phyloP scores from a whole-genome alignment of 805 yeast genomes.

The Ogataea salicorniae region DNA sequence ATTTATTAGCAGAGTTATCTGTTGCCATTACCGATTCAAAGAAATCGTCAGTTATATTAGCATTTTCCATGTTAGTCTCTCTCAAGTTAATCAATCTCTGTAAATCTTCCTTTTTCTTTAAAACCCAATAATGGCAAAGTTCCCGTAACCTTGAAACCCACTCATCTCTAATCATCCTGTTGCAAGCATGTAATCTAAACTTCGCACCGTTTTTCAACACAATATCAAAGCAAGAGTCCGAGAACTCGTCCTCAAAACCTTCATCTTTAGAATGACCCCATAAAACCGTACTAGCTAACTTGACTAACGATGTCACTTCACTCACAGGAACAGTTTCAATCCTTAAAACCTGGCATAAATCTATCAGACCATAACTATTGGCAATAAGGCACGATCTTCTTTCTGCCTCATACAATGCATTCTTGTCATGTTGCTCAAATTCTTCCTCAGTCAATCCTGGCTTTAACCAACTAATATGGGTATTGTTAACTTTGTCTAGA shows the following conservation, averaged over 20 bases:
- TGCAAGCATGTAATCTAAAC: constrained; percentile 54
- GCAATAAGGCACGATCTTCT: constrained; percentile 53
- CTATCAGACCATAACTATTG: constrained; percentile 57
- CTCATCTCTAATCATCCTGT: constrained; percentile 41
- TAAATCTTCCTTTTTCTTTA: constrained; percentile 38
- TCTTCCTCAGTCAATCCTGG: constrained; percentile 32
- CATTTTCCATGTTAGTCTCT: constrained; percentile 37
- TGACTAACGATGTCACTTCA: constrained; percentile 23
- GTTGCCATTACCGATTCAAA: constrained; percentile 51
- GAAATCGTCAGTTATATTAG: constrained; percentile 47
- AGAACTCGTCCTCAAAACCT: constrained; percentile 20
- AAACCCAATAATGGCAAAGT: constrained; percentile 56
- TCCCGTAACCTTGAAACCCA: constrained; percentile 58
- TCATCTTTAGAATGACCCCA: constrained; percentile 24
- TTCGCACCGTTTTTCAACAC: constrained; percentile 39
- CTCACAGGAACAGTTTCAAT: constrained; percentile 31
- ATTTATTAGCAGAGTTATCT: constrained; percentile 31
- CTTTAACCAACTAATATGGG: constrained; percentile 61
- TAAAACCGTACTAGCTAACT: constrained; percentile 26
- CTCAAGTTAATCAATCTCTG: constrained; percentile 33
- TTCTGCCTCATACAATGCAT: constrained; percentile 61
- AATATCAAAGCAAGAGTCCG: constrained; percentile 51
- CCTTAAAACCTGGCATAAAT: constrained; percentile 44
- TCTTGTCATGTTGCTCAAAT: constrained; percentile 45
- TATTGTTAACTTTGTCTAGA: constrained; percentile 39